Evolutionary conservation across 78 protist genomes (phyloP).

Genomic region (Polysphondylium violaceum): DNA sequence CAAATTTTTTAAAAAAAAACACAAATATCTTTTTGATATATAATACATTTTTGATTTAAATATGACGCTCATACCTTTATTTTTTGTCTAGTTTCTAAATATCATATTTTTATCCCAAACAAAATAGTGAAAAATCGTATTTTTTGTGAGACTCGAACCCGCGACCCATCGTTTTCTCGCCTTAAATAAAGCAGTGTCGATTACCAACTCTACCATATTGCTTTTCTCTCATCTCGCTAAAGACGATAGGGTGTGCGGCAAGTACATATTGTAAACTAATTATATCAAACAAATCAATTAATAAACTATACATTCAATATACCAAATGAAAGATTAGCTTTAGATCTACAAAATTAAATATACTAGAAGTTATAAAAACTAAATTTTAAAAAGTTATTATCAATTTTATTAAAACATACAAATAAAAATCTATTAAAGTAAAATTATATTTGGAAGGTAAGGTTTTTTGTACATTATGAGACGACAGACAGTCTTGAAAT

Average conservation of each 20-base stretch:
- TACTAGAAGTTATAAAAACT: slow-evolving; percentile 3
- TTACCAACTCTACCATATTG: slow-evolving; percentile 5
- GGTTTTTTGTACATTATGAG: slow-evolving; percentile 4
- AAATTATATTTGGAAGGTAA: slow-evolving; percentile 3
- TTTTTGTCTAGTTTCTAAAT: too few species aligned
- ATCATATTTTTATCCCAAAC: too few species aligned
- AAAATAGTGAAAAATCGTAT: slow-evolving; percentile 3
- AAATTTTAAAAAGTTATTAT: slow-evolving; percentile 1
- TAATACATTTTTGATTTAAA: too few species aligned
- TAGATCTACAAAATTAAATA: slow-evolving; percentile 2
- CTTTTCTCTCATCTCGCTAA: slow-evolving; percentile 6
- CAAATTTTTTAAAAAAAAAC: too few species aligned
- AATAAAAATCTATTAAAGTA: slow-evolving; percentile 1
- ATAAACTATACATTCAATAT: slow-evolving; percentile 2
- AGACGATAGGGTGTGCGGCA: slow-evolving; percentile 9
- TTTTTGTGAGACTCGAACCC: slow-evolving; percentile 7
- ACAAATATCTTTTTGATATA: too few species aligned
- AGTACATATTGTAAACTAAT: slow-evolving; percentile 3
- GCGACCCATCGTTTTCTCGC: slow-evolving; percentile 9
- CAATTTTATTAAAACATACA: slow-evolving; percentile 2
- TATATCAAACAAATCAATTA: slow-evolving; percentile 2
- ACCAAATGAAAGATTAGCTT: slow-evolving; percentile 4
- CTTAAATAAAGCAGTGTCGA: slow-evolving; percentile 5
- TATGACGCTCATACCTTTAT: too few species aligned
- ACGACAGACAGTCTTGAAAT: too few species aligned